Evolutionary conservation across 169 alveolate genomes (phyloP).

Genomic region (Perkinsus chesapeaki): DNA sequence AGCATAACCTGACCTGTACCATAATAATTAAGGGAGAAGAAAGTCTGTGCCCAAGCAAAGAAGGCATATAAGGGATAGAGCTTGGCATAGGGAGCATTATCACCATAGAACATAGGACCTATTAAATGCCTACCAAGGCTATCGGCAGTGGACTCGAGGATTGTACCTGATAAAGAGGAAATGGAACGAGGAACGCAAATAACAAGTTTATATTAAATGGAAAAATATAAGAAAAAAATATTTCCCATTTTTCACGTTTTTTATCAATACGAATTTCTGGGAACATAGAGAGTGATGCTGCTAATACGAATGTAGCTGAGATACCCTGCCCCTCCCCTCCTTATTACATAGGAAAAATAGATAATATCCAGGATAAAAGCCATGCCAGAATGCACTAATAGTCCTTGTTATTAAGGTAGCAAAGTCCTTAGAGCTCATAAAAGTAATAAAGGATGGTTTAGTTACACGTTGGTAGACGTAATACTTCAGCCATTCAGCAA

Average conservation of each 20-base stretch:
- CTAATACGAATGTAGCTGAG: no score
- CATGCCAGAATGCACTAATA: not conserved
- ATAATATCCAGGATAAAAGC: not conserved
- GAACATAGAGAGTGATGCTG: no score
- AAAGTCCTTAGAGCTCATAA: not conserved
- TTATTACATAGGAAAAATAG: not conserved
- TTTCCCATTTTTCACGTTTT: no score
- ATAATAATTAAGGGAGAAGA: not conserved
- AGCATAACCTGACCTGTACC: not conserved
- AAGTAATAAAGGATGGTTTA: not conserved
- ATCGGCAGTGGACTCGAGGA: not conserved
- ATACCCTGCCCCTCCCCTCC: no score
- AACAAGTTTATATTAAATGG: no score
- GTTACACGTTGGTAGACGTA: not conserved
- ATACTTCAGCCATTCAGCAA: not conserved
- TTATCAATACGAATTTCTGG: no score
- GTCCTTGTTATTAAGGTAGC: not conserved
- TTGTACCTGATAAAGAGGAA: not conserved
- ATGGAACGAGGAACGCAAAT: no score
- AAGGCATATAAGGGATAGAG: not conserved
- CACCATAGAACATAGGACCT: not conserved
- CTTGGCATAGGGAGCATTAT: not conserved
- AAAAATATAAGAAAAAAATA: no score
- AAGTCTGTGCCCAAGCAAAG: not conserved
- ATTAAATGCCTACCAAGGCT: not conserved